These are phyloP conservation scores for Euphrasia confusa DNA, from an alignment of 257 asterid species.

Conservation along the genomic window DNA sequence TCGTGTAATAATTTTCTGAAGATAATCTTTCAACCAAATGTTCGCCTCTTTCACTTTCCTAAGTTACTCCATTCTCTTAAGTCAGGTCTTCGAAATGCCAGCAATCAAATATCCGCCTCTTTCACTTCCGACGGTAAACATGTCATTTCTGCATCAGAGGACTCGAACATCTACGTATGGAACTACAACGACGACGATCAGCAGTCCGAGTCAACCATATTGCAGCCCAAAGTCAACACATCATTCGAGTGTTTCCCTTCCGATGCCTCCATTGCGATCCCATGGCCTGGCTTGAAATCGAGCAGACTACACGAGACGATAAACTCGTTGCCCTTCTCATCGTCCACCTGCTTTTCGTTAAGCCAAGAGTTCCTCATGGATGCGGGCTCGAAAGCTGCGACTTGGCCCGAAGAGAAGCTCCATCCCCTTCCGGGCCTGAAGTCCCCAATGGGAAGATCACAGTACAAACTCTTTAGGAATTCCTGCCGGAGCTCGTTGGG, in stretches of 20 bases:
- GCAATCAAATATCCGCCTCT: constrained; percentile 57
- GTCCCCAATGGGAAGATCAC: constrained; percentile 57
- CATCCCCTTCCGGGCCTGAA: constrained; percentile 46
- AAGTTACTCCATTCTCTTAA: not conserved
- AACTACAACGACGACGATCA: constrained; percentile 25
- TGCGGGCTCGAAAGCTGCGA: constrained; percentile 66
- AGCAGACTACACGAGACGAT: constrained; percentile 24
- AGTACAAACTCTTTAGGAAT: constrained; percentile 57
- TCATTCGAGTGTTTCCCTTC: constrained; percentile 66
- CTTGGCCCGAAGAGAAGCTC: constrained; percentile 99
- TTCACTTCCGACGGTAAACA: constrained; percentile 71
- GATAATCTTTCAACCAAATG: too few relatives aligned
- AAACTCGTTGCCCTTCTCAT: constrained; percentile 30
- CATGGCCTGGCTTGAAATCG: constrained; percentile 71
- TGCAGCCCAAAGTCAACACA: constrained; percentile 38
- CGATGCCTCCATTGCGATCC: constrained; percentile 70
- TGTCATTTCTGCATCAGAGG: constrained; percentile 74
- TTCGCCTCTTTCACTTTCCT: not conserved
- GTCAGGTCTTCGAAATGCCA: constrained; percentile 60
- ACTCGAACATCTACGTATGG: constrained; percentile 73
- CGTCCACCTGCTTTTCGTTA: constrained; percentile 34
- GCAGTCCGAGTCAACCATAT: constrained; percentile 24
- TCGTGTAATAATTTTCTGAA: too few relatives aligned
- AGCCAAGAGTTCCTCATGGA: constrained; percentile 55
- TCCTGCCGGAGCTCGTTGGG: constrained; percentile 61